Percentiles rank a stretch among this genome's conserved stretches.
These are phyloP conservation scores for Exserohilum turcica DNA, from an alignment of 2,329 filamentous ascomycete species.

Conservation along the genomic window DNA sequence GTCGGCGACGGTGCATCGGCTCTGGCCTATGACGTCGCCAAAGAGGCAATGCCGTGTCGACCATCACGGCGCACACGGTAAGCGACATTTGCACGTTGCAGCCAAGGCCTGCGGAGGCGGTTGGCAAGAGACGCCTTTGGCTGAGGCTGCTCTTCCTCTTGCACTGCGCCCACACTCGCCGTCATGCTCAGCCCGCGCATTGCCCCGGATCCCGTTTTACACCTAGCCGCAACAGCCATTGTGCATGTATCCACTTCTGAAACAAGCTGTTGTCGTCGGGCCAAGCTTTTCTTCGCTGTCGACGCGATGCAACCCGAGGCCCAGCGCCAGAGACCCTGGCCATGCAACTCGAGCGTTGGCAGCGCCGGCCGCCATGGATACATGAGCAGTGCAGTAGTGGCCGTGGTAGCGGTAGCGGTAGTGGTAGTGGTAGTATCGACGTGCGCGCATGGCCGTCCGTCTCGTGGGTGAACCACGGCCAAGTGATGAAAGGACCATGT, in stretches of 20 bases:
- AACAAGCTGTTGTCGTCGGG: constrained; percentile 7
- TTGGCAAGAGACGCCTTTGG: too few relatives aligned
- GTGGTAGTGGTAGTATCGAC: too few relatives aligned
- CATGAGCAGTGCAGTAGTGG: too few relatives aligned
- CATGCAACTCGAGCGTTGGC: too few relatives aligned
- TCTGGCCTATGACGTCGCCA: constrained; percentile 7
- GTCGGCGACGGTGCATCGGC: not conserved
- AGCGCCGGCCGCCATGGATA: not conserved
- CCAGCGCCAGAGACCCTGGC: not conserved
- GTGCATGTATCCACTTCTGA: not conserved
- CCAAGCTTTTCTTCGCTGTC: constrained; percentile 6
- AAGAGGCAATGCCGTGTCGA: not conserved
- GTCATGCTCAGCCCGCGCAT: too few relatives aligned
- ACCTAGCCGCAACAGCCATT: not conserved
- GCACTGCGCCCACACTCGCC: too few relatives aligned
- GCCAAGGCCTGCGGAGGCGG: not conserved
- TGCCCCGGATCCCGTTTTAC: constrained; percentile 5
- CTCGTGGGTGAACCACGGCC: not conserved
- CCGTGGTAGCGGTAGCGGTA: too few relatives aligned
- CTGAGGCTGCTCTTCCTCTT: too few relatives aligned
- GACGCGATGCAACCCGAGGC: not conserved
- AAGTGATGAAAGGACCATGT: constrained; percentile 18
- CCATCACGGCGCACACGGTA: not conserved
- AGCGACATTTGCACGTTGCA: not conserved
- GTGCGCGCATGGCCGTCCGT: not conserved